Evolutionary conservation across 805 yeast genomes (phyloP).

Genomic region (Wilhelminamyces savonicus): DNA sequence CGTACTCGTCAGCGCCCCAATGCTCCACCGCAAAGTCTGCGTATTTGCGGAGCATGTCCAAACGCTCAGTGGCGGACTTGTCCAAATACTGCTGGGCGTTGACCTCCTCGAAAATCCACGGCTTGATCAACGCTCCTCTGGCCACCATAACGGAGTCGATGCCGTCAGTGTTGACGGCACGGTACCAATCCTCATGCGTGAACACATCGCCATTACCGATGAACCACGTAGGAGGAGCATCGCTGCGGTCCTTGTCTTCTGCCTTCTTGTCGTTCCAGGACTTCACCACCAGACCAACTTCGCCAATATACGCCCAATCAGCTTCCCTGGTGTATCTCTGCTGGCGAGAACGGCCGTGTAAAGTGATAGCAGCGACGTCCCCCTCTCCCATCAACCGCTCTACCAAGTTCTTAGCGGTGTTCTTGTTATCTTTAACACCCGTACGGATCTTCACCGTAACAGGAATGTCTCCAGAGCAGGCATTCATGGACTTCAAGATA

Average conservation of each 20-base stretch:
- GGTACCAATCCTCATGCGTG: constrained; percentile 84
- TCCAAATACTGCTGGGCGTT: constrained; percentile 86
- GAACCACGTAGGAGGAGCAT: constrained; percentile 64
- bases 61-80: constrained; percentile 83
- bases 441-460: constrained; percentile 88
- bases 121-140: constrained; percentile 94
- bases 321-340: constrained; percentile 90
- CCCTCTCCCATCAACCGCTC: constrained; percentile 67
- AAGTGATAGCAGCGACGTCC: constrained; percentile 82
- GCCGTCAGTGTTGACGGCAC: constrained; percentile 54
- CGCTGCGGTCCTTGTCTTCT: constrained; percentile 56
- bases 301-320: constrained; percentile 84
- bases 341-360: constrained; percentile 95
- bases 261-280: constrained; percentile 47
- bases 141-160: constrained; percentile 97
- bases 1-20: constrained; percentile 98
- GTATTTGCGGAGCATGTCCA: constrained; percentile 64
- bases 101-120: constrained; percentile 97
- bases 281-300: constrained; percentile 64
- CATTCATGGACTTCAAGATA: constrained; percentile 82
- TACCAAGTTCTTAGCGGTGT: constrained; percentile 78
- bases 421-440: constrained; percentile 80
- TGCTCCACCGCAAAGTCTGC: constrained; percentile 83
- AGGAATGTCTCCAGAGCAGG: constrained; percentile 84
- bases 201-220: constrained; percentile 94